Percentiles rank a stretch among this genome's conserved stretches.
Conservation (phyloP, 495 filamentous ascomycete species). For the Neurospora hispaniola region DNA sequence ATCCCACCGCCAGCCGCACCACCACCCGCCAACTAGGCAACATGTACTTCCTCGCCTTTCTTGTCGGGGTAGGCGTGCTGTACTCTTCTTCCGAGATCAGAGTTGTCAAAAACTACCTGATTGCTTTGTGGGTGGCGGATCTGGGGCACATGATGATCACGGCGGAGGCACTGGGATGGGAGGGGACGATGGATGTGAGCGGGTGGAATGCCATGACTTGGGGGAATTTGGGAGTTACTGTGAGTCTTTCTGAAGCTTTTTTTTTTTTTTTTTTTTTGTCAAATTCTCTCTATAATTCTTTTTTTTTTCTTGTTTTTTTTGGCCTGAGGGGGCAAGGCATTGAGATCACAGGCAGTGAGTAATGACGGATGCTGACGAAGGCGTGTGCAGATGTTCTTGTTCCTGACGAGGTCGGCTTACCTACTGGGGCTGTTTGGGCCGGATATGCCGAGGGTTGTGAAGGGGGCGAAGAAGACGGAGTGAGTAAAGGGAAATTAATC, state of each 20-base stretch:
- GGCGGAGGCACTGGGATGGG: slow-evolving; percentile 45
- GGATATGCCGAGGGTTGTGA: slow-evolving; percentile 5
- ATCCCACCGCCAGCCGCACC: slow-evolving; percentile 9
- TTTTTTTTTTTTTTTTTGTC: neutral
- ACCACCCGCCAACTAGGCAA: slow-evolving; percentile 51
- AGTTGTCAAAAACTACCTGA: slow-evolving; percentile 57
- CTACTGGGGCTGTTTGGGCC: slow-evolving; percentile 48
- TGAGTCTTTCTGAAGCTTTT: slow-evolving; percentile 14
- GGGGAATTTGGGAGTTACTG: slow-evolving; percentile 62
- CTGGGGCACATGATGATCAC: slow-evolving; percentile 60
- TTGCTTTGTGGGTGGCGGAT: slow-evolving; percentile 55
- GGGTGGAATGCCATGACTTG: slow-evolving; percentile 61
- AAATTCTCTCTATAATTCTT: too few species aligned
- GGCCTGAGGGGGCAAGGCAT: neutral
- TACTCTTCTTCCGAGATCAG: slow-evolving; percentile 52
- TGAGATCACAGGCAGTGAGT: neutral
- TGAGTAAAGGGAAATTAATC: neutral
- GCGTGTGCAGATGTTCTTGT: slow-evolving; percentile 34
- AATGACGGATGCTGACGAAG: neutral
- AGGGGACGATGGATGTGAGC: slow-evolving; percentile 39
- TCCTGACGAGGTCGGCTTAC: slow-evolving; percentile 45
- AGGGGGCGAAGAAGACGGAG: slow-evolving; percentile 7
- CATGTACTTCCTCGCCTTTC: slow-evolving; percentile 52
- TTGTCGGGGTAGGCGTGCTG: slow-evolving; percentile 50
- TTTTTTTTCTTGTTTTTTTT: neutral